Percentiles rank a stretch among this genome's conserved stretches.
phyloP scores from a whole-genome alignment of 2,329 filamentous ascomycete genomes.

The Colletotrichum phormii region DNA sequence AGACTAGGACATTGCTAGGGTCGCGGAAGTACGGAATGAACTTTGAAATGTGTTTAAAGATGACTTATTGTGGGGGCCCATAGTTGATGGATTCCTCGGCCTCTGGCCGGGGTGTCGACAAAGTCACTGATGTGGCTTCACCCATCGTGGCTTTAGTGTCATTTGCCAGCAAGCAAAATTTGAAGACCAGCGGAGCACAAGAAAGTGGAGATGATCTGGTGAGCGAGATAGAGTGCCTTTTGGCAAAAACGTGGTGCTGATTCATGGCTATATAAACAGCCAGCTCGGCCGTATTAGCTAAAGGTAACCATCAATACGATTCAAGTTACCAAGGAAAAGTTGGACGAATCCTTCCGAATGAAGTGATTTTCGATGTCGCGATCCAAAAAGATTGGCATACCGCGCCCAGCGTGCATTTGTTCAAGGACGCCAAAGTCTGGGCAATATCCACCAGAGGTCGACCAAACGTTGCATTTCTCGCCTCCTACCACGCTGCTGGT shows the following conservation, averaged over 20 bases:
- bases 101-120: not conserved
- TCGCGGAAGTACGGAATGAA: constrained; percentile 44
- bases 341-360: constrained; percentile 5
- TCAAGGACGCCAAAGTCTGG: constrained; percentile 30
- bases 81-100: constrained; percentile 20
- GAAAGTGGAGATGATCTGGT: not conserved
- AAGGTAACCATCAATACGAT: not conserved
- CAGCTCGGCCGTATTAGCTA: not conserved
- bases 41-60: constrained; percentile 36
- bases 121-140: constrained; percentile 6
- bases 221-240: not conserved
- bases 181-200: not conserved
- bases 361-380: constrained; percentile 19
- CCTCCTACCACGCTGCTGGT: not conserved
- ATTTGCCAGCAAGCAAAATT: not conserved
- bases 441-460: constrained; percentile 24
- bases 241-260: not conserved
- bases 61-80: constrained; percentile 27
- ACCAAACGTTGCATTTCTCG: not conserved
- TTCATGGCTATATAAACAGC: constrained; percentile 23
- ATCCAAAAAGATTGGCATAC: constrained; percentile 10
- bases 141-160: constrained; percentile 10
- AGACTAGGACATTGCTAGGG: constrained; percentile 47
- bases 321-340: not conserved
- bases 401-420: constrained; percentile 1